Conservation (phyloP, 2,329 filamentous ascomycete species). For the Chaetomiaceae sp. region DNA sequence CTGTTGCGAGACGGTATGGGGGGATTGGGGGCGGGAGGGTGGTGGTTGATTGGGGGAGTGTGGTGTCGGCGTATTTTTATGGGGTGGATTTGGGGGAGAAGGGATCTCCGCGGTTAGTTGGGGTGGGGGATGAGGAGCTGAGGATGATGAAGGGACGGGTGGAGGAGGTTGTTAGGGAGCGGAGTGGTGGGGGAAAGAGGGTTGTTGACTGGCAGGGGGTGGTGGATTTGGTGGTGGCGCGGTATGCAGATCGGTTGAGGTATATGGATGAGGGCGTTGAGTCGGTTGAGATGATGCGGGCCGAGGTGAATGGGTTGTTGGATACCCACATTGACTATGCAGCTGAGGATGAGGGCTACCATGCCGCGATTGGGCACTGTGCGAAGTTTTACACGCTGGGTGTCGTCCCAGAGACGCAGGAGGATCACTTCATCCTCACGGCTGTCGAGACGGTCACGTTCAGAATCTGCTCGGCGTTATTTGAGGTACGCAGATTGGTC, state of each 20-base stretch:
- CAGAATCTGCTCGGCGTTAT: conserved; percentile 37
- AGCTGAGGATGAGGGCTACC: conserved; percentile 31
- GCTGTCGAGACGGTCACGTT: conserved; percentile 39
- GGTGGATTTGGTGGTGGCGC: conserved; percentile 59
- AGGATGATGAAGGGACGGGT: conserved; percentile 32
- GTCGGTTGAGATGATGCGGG: conserved; percentile 31
- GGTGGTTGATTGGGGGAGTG: conserved; percentile 45
- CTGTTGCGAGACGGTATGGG: conserved; percentile 42
- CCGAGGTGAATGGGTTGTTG: conserved; percentile 38
- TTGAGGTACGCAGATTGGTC: conserved; percentile 29
- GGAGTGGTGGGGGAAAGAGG: conserved; percentile 23
- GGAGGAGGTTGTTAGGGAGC: conserved; percentile 24
- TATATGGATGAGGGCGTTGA: conserved; percentile 34
- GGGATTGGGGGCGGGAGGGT: conserved; percentile 42
- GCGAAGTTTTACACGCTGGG: conserved; percentile 41
- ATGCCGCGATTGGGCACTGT: conserved; percentile 44
- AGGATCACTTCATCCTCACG: conserved; percentile 43
- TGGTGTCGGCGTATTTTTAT: conserved; percentile 50
- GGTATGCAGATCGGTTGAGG: conserved; percentile 55
- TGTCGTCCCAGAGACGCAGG: conserved; percentile 30
- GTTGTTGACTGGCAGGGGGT: conserved; percentile 62
- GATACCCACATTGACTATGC: conserved; percentile 43
- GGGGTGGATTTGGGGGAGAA: conserved; percentile 45
- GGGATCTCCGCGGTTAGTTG: conserved; percentile 27
- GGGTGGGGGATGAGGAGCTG: conserved; percentile 22